Conservation (phyloP, 371 early-diverging fungal species). For the Choanephora cucurbitarum region DNA sequence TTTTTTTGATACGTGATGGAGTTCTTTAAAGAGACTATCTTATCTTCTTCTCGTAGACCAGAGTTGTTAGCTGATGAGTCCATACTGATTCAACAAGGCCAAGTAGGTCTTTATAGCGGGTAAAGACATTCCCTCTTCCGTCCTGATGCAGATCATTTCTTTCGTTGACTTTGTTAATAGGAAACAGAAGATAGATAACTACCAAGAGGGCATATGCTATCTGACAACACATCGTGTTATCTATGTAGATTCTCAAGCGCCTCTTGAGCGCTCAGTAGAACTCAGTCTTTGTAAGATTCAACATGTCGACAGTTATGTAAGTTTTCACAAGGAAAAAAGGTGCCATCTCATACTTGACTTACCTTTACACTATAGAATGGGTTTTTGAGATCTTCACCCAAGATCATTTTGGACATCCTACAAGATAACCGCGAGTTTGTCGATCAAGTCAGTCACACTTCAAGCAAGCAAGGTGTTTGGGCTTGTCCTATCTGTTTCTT, state of each 20-base stretch:
- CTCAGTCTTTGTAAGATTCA: constrained; percentile 52
- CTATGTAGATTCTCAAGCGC: constrained; percentile 69
- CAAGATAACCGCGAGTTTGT: too few relatives aligned
- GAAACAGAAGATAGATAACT: constrained; percentile 56
- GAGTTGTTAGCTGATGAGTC: constrained; percentile 56
- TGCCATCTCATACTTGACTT: too few relatives aligned
- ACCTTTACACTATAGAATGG: too few relatives aligned
- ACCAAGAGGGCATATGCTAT: constrained; percentile 77
- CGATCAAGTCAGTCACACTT: too few relatives aligned
- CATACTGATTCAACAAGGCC: constrained; percentile 58
- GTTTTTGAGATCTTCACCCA: constrained; percentile 68
- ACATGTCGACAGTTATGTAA: constrained; percentile 59
- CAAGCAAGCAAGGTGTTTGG: constrained; percentile 51
- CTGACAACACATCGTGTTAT: constrained; percentile 77
- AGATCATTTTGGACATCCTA: constrained; percentile 58
- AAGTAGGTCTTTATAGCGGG: constrained; percentile 77
- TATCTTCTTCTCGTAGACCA: constrained; percentile 65
- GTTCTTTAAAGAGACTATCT: constrained; percentile 50
- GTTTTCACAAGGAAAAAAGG: too few relatives aligned
- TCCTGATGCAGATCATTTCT: too few relatives aligned
- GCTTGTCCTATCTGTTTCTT: constrained; percentile 76
- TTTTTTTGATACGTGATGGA: constrained; percentile 35
- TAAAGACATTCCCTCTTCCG: too few relatives aligned
- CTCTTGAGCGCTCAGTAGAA: constrained; percentile 59
- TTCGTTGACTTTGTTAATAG: constrained; percentile 21